Base-by-base conservation (phyloP, 441 rosid species). In the Geranium incanum region DNA sequence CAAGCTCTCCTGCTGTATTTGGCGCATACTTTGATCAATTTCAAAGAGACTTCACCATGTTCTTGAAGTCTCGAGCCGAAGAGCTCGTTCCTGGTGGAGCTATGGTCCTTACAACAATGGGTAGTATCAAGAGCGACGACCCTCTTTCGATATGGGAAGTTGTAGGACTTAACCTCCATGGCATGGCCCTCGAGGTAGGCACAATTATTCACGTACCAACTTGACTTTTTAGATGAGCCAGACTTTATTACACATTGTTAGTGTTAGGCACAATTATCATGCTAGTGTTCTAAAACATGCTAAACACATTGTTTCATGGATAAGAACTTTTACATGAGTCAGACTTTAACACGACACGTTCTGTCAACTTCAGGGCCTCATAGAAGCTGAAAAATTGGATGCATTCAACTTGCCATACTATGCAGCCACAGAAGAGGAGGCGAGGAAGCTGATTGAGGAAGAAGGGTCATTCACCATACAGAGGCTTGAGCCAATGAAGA, bases 81-180 rank as follows among this genome's bases (percentile, higher is more conserved):
- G 82, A 79, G 72, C 11, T 79, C 8, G 28, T 77, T 23, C 23
- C 55, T 1, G 72, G 69, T 0, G 84, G 81, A 11, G 68, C 63
- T 23, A 66, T 77, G 78, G 63, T 79, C 0, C 70, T 82, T 62
- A 79, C 76, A 60, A 77, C 75, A 1, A 5, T 66, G 15, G 78
- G 79, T 1, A 68, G 68, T 8, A 39, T 39, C 43, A 65, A 69
- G 13, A 55, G 69, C 37, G 55, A 67, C 18, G 66, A 71, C 37
- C 52, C 28, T 50, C 43, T 39, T 50, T 71, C 71, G 12, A 39
- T 71, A 16, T 70, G 76, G 74, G 76, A 77, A 18, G 45, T 66
- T 63, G 5, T 76, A 18, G 43, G 6, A 4, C 43, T 39, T 4
- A 39, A 7, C 43, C 43, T 39, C 43, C 8, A 7, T 4, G 8